phyloP scores from a whole-genome alignment of 352 stramenopile species.

The Phytopythium chamaehyphon region DNA sequence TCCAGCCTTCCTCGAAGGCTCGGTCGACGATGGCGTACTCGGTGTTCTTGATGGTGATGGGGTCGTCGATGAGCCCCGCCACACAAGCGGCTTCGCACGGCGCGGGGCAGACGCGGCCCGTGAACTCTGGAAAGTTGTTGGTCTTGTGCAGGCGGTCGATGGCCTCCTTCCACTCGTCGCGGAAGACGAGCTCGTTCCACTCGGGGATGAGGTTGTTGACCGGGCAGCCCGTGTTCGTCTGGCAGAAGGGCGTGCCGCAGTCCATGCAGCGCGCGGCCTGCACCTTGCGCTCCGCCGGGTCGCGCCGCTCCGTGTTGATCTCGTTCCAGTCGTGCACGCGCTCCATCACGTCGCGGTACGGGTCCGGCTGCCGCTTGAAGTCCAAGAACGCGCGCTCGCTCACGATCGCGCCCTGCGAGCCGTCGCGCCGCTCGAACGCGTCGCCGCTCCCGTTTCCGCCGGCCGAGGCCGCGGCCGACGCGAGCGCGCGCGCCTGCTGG shows the following conservation, averaged over 20 bases:
- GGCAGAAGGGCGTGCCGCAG: constrained; percentile 98
- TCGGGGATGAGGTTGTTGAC: constrained; percentile 98
- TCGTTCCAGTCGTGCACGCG: constrained; percentile 96
- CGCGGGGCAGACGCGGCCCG: constrained; percentile 95
- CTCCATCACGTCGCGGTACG: constrained; percentile 92
- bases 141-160: constrained; percentile 96
- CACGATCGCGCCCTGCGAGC: constrained; percentile 59
- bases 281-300: constrained; percentile 87
- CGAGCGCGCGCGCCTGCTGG: constrained; percentile 13
- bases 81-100: constrained; percentile 96
- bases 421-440: constrained; percentile 57
- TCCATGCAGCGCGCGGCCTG: constrained; percentile 98
- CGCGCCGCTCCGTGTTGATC: constrained; percentile 92
- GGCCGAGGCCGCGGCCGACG: constrained; percentile 14
- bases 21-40: constrained; percentile 98
- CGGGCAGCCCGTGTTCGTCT: constrained; percentile 96
- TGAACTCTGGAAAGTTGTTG: constrained; percentile 99
- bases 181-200: constrained; percentile 98
- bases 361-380: constrained; percentile 82
- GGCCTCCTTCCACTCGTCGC: constrained; percentile 95
- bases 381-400: constrained; percentile 81
- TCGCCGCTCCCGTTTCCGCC: too few relatives aligned
- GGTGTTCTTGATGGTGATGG: constrained; percentile 99
- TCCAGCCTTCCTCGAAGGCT: constrained; percentile 94
- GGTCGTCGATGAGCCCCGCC: constrained; percentile 93